Evolutionary conservation across 306 rosid species (phyloP), one percentile per base, ranked within the genome.

Genomic region (Parietaria judaica): DNA sequence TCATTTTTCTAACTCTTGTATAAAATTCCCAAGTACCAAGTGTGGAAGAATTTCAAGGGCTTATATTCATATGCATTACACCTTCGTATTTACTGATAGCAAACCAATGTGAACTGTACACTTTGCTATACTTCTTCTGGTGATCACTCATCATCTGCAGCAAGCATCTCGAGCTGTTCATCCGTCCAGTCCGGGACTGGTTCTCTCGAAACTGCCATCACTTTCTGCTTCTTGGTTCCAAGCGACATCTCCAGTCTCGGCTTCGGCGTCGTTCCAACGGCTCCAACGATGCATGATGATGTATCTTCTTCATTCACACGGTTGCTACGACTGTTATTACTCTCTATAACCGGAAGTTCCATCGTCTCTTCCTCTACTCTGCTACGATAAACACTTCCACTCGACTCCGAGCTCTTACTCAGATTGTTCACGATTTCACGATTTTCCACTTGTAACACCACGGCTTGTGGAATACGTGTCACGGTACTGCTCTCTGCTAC

Each of bases 121-220:
- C 53, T 48, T 48, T 52, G 14, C 59, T 36, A 12, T 41, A 14
- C 63, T 38, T 23, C 31, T 14, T 49, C 53, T 49, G 14, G 15
- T 49, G 14, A 49, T 86, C 80, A 87, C 66, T 85, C 89, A 61
- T 81, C 89, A 64, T 81, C 81, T 11, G 67, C 84, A 31, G 79
- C 77, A 57, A 84, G 88, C 71, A 70, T 82, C 68, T 92, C 86
- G 64, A 88, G 81, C 76, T 91, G 88, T 70, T 92, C 98, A 47
- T 88, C 95, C 36, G 98, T 92, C 91, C 95, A 88, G 48, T 77
- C 76, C 1, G 85, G 92, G 58, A 80, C 66, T 17, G 80, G 68
- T 50, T 70, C 48, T 57, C 12, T 67, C 36, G 68, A 54, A 73
- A 71, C 74, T 58, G 13, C 57, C 36, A 64, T 52, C 61, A 70